These are phyloP conservation scores for Asterochloris sp. DNA, from an alignment of 139 green algal species.

Conservation along the genomic window DNA sequence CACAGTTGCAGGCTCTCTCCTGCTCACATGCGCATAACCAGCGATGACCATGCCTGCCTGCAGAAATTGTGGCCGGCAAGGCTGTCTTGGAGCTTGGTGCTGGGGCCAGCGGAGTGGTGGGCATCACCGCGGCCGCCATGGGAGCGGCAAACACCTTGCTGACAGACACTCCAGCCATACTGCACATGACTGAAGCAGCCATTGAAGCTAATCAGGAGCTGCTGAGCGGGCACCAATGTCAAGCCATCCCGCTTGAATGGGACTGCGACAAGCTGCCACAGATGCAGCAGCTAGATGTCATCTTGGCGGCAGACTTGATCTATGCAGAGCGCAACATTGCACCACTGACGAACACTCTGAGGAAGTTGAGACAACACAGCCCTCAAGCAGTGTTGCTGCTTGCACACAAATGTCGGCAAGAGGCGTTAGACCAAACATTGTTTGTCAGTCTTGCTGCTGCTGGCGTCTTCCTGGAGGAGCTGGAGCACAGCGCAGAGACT, in stretches of 20 bases:
- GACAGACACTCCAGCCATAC: conserved; percentile 31
- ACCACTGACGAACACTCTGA: conserved; percentile 1
- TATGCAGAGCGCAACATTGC: conserved; percentile 20
- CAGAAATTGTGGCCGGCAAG: conserved; percentile 17
- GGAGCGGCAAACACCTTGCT: conserved; percentile 27
- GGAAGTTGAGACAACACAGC: neutral
- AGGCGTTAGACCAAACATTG: too few species aligned
- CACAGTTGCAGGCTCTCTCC: neutral
- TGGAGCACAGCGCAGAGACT: conserved; percentile 1
- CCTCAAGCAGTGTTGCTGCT: neutral
- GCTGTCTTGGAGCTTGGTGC: conserved; percentile 43
- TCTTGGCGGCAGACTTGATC: conserved; percentile 34
- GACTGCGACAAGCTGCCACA: neutral
- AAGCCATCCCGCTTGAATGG: conserved; percentile 31
- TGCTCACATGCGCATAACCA: neutral
- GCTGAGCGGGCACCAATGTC: conserved; percentile 1
- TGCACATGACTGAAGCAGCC: conserved; percentile 19
- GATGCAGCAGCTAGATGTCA: neutral
- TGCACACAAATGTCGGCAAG: conserved; percentile 31
- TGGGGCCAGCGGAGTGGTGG: conserved; percentile 40
- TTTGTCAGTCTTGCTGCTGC: neutral
- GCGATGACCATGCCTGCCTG: neutral
- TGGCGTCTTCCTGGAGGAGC: neutral
- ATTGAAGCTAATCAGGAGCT: conserved; percentile 16
- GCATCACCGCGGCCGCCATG: conserved; percentile 31